phyloP scores from a whole-genome alignment of 208 protist species.

The Angomonas deanei region DNA sequence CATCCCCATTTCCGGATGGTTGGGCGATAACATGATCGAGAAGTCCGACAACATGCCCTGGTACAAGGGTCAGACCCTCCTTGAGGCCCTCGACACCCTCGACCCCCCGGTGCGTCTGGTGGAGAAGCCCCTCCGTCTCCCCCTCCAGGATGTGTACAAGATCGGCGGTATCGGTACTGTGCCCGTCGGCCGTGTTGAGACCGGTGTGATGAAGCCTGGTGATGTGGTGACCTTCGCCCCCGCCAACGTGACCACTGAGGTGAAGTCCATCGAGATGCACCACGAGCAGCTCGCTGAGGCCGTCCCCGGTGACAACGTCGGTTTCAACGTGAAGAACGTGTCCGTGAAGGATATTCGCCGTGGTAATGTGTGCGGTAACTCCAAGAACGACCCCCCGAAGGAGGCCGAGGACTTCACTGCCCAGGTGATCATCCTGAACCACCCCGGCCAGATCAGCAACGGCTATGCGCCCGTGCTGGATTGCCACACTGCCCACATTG shows the following conservation, averaged over 20 bases:
- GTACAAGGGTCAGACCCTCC: slow-evolving; percentile 89
- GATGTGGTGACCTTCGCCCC: slow-evolving; percentile 56
- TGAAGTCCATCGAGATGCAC: slow-evolving; percentile 91
- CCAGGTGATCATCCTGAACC: slow-evolving; percentile 93
- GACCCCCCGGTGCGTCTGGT: slow-evolving; percentile 78
- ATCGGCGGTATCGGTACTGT: slow-evolving; percentile 82
- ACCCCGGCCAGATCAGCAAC: slow-evolving; percentile 85
- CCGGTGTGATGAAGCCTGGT: slow-evolving; percentile 46
- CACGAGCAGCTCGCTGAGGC: slow-evolving; percentile 71
- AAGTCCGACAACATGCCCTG: slow-evolving; percentile 90
- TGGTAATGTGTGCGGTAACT: slow-evolving; percentile 65
- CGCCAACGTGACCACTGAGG: slow-evolving; percentile 32
- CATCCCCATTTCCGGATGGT: slow-evolving; percentile 94
- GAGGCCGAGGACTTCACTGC: slow-evolving; percentile 75
- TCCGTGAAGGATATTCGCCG: slow-evolving; percentile 90
- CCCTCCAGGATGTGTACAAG: slow-evolving; percentile 97
- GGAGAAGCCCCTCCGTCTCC: slow-evolving; percentile 94
- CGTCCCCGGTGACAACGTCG: slow-evolving; percentile 91
- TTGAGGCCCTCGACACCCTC: slow-evolving; percentile 89
- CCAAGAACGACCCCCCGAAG: slow-evolving; percentile 61
- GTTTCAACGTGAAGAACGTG: slow-evolving; percentile 94
- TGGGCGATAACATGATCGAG: slow-evolving; percentile 94
- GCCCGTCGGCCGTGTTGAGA: slow-evolving; percentile 59
- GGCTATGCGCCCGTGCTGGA: slow-evolving; percentile 91
- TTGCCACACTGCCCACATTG: slow-evolving; percentile 94